These are phyloP conservation scores for Lachancea mirantina DNA, from an alignment of 805 yeast species.

Conservation along the genomic window DNA sequence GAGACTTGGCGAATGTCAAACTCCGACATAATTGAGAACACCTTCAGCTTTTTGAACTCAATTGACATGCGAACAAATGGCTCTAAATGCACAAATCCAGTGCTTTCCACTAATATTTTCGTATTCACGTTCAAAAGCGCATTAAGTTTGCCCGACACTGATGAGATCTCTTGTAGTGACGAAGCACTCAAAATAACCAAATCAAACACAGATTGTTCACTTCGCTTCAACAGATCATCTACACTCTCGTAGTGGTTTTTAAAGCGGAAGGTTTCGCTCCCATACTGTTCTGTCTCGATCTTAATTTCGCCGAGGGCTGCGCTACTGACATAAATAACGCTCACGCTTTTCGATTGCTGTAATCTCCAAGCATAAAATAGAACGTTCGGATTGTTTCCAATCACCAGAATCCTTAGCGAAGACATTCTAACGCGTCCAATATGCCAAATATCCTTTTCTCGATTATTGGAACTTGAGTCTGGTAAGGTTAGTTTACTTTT, in stretches of 20 bases:
- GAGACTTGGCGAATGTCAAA: conserved; percentile 43
- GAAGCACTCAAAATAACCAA: conserved; percentile 40
- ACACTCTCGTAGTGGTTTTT: conserved; percentile 24
- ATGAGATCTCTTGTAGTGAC: conserved; percentile 47
- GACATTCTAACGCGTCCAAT: conserved; percentile 7
- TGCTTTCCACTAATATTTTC: conserved; percentile 55
- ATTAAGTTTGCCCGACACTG: conserved; percentile 33
- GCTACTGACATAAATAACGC: conserved; percentile 25
- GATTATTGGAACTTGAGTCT: too few species aligned
- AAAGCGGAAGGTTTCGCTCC: conserved; percentile 21
- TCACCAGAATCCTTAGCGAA: conserved; percentile 23
- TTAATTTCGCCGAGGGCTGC: conserved; percentile 18
- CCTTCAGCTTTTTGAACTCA: conserved; percentile 32
- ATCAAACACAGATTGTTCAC: conserved; percentile 30
- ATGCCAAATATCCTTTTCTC: too few species aligned
- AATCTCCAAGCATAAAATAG: conserved; percentile 28
- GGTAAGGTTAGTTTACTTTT: too few species aligned
- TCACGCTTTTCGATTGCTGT: conserved; percentile 31
- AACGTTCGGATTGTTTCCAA: conserved; percentile 28
- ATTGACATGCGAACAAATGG: conserved; percentile 51
- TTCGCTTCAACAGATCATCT: conserved; percentile 12
- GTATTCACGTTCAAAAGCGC: conserved; percentile 38
- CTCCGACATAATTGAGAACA: conserved; percentile 57
- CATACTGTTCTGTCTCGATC: conserved; percentile 23
- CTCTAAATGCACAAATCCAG: conserved; percentile 67